A percentile compares a stretch with the other conserved stretches of the same genome.
Evolutionary conservation across 176 grass and related monocot species (phyloP).

Genomic region (Oryza longistaminata): DNA sequence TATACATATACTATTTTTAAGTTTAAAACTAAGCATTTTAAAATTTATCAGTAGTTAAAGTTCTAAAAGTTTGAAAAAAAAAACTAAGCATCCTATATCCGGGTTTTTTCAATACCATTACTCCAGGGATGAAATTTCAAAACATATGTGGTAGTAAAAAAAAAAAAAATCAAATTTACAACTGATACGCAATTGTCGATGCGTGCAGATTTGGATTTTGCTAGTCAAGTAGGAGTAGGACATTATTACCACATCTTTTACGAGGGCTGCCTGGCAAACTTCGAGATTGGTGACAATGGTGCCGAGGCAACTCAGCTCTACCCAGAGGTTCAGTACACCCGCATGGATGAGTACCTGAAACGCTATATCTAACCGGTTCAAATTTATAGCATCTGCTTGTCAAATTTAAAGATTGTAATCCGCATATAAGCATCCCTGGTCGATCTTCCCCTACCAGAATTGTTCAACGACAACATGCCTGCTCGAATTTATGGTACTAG

Average conservation of each 20-base stretch:
- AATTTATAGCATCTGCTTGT: neutral
- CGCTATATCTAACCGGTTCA: slow-evolving; percentile 17
- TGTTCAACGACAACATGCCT: too few relatives aligned
- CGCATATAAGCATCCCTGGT: too few relatives aligned
- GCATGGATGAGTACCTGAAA: slow-evolving; percentile 45
- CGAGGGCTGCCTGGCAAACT: slow-evolving; percentile 59
- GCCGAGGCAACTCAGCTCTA: slow-evolving; percentile 51
- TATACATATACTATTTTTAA: too few relatives aligned
- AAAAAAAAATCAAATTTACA: neutral
- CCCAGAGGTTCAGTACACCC: slow-evolving; percentile 52
- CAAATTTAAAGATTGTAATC: too few relatives aligned
- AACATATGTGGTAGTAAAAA: neutral
- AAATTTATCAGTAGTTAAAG: too few relatives aligned
- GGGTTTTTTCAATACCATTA: too few relatives aligned
- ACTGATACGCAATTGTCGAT: neutral
- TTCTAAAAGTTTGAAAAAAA: too few relatives aligned
- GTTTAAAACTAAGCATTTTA: too few relatives aligned
- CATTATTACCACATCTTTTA: slow-evolving; percentile 72
- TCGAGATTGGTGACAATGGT: slow-evolving; percentile 44
- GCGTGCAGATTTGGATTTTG: slow-evolving; percentile 22
- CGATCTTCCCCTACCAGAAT: too few relatives aligned
- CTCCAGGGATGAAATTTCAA: neutral
- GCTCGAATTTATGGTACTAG: too few relatives aligned
- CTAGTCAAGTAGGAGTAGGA: slow-evolving; percentile 23
- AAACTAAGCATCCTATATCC: too few relatives aligned